Evolutionary conservation across 2,329 filamentous ascomycete species (phyloP), one percentile per base, ranked within the genome.

Genomic region (Cladosporium halotolerans): DNA sequence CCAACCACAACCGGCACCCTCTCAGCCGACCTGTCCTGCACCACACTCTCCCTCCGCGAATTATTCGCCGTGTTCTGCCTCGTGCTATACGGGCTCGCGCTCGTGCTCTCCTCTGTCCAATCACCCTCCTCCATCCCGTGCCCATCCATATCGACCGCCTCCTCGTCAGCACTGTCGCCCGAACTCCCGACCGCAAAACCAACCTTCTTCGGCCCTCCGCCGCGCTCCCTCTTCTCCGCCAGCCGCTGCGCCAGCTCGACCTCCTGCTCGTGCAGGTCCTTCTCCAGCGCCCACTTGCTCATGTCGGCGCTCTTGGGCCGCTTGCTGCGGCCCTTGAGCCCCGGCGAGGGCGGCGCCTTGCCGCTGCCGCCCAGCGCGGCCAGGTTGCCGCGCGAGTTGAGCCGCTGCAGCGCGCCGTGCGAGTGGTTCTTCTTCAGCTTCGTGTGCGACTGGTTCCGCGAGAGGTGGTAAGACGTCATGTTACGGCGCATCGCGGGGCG

Each of bases 371-470:
- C 53, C 53, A 63, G 44, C 6, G 54, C 58, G 33, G 67, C 61
- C 28, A 71, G 56, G 54, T 70, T 70, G 62, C 72, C 73, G 3
- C 66, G 63, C 7, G 68, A 70, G 16, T 64, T 66, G 49, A 72
- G 64, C 14, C 72, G 67, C 33, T 71, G 65, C 47, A 77, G 66
- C 55, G 76, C 73, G 13, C 73, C 71, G 62, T 74, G 75, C 28
- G 72, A 75, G 54, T 71, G 66, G 56, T 68, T 68, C 60, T 67
- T 68, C 63, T 68, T 68, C 52, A 68, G 57, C 58, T 68, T 68
- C 45, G 62, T 61, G 43, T 62, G 55, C 28, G 60, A 64, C 33
- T 55, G 52, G 40, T 60, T 67, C 19, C 65, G 58, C 42, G 63
- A 63, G 28, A 68, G 54, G 36, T 68, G 63, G 34, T 56, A 58